Evolutionary conservation across 2,329 filamentous ascomycete genomes (phyloP).

Genomic region (Dothistroma pini): DNA sequence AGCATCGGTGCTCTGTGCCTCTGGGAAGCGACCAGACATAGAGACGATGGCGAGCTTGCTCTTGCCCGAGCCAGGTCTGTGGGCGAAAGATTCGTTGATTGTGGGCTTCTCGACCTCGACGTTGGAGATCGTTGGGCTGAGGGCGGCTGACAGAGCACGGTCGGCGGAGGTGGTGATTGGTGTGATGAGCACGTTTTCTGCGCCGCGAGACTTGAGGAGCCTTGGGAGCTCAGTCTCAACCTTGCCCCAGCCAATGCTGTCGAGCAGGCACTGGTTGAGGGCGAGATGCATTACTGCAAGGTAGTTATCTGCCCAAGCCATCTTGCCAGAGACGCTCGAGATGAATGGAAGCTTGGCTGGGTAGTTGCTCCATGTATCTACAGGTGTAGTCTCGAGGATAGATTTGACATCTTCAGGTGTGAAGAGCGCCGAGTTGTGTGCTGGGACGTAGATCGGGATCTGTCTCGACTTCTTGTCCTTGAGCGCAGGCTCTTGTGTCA

Average conservation of each 20-base stretch:
- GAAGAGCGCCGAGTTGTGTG: constrained; percentile 22
- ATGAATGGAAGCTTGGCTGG: constrained; percentile 9
- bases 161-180: constrained; percentile 1
- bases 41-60: constrained; percentile 28
- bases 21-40: constrained; percentile 27
- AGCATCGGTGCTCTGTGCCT: constrained; percentile 18
- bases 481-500: neutral
- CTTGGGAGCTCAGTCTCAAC: neutral
- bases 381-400: constrained; percentile 4
- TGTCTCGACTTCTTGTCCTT: neutral
- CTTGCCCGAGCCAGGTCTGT: neutral
- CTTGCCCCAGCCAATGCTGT: neutral
- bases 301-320: neutral
- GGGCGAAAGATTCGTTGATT: neutral
- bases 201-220: neutral
- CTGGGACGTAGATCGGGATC: constrained; percentile 20
- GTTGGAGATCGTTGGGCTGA: neutral
- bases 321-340: constrained; percentile 4
- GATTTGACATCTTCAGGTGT: constrained; percentile 11
- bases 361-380: neutral
- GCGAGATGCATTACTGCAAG: neutral
- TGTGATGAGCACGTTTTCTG: neutral
- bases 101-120: neutral
- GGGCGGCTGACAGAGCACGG: neutral
- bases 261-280: neutral